Evolutionary conservation across 768 basidiomycete species (phyloP).

Genomic region (Coprinellus micaceus): DNA sequence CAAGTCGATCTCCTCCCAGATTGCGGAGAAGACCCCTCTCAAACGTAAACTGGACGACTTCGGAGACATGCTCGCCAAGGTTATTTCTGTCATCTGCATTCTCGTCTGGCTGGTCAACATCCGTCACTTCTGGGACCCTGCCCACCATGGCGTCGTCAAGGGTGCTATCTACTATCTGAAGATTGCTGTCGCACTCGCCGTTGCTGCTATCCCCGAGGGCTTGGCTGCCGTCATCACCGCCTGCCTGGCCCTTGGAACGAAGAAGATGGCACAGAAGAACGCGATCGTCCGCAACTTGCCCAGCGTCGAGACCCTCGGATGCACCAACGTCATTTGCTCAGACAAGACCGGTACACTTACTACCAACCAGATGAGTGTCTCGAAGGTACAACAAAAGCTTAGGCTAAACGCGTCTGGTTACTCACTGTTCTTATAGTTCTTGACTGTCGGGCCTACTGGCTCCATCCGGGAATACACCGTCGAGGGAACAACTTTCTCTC

Average conservation of each 20-base stretch:
- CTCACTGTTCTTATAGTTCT: conserved; percentile 50
- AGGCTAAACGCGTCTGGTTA: not conserved
- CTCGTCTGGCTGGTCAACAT: conserved; percentile 98
- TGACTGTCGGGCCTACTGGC: conserved; percentile 58
- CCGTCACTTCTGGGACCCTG: conserved; percentile 93
- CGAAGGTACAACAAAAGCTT: conserved; percentile 46
- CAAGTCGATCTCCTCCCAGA: conserved; percentile 90
- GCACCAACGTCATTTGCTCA: conserved; percentile 97
- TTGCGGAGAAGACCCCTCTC: conserved; percentile 92
- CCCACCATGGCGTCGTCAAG: conserved; percentile 85
- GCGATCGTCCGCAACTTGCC: conserved; percentile 96
- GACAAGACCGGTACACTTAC: conserved; percentile 98
- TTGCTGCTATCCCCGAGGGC: conserved; percentile 97
- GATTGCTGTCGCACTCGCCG: conserved; percentile 97
- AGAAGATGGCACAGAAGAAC: conserved; percentile 99
- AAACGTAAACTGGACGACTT: conserved; percentile 99
- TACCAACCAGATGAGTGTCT: conserved; percentile 97
- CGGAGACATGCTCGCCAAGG: conserved; percentile 95
- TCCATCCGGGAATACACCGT: conserved; percentile 67
- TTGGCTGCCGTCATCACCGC: conserved; percentile 98
- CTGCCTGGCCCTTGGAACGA: conserved; percentile 92
- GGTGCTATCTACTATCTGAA: conserved; percentile 99
- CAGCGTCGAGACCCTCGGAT: conserved; percentile 94
- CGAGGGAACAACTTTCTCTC: conserved; percentile 91
- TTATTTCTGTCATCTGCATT: conserved; percentile 94